These are phyloP conservation scores for Aureobasidium namibiae DNA, from an alignment of 2,329 filamentous ascomycete species.

Conservation along the genomic window DNA sequence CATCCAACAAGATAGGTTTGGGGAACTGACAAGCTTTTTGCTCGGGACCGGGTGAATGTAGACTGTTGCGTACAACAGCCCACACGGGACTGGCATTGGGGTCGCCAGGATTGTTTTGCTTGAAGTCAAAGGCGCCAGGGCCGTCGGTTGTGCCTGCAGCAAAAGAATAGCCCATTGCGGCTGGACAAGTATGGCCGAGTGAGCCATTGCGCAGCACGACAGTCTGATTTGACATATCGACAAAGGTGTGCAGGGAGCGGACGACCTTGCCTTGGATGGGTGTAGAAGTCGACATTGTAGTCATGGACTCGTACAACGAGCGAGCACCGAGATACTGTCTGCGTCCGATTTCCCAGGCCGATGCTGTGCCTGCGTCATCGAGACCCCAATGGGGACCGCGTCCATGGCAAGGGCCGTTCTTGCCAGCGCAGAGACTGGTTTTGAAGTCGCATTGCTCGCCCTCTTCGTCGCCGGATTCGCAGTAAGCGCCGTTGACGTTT, in stretches of 20 bases:
- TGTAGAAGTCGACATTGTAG: constrained; percentile 25
- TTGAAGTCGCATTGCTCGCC: constrained; percentile 63
- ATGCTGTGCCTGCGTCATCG: constrained; percentile 57
- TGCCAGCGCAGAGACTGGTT: constrained; percentile 77
- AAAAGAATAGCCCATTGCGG: constrained; percentile 84
- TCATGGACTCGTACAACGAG: constrained; percentile 49
- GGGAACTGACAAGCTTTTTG: constrained; percentile 70
- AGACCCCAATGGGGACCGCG: constrained; percentile 61
- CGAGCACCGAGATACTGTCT: constrained; percentile 60
- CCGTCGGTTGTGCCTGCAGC: constrained; percentile 89
- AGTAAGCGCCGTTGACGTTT: constrained; percentile 80
- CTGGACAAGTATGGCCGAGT: constrained; percentile 67
- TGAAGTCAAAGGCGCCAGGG: constrained; percentile 87
- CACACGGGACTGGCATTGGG: constrained; percentile 72
- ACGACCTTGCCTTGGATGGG: constrained; percentile 58
- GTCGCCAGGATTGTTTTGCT: constrained; percentile 70
- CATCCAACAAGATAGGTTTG: constrained; percentile 82
- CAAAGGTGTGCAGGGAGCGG: constrained; percentile 76
- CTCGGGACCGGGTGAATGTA: constrained; percentile 60
- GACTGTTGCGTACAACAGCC: constrained; percentile 62
- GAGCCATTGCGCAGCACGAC: constrained; percentile 69
- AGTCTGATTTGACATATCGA: constrained; percentile 67
- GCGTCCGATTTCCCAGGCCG: constrained; percentile 66
- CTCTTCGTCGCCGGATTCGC: constrained; percentile 64
- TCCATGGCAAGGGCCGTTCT: constrained; percentile 62